These are phyloP conservation scores for Aspergillus novoparasiticus DNA, from an alignment of 2,329 filamentous ascomycete species.

Conservation along the genomic window DNA sequence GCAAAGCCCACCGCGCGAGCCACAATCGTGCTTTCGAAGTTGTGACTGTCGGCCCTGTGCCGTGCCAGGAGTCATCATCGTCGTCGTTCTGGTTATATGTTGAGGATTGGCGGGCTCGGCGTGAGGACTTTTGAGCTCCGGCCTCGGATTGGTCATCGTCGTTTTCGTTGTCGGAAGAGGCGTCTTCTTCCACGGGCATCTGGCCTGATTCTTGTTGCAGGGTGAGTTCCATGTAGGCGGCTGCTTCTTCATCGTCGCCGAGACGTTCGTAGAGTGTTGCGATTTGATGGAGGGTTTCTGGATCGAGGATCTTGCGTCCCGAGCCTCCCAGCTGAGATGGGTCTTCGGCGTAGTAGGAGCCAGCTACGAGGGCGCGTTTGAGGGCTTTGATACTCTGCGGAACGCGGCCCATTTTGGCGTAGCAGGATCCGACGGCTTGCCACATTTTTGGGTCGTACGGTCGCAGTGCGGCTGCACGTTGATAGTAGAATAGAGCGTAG, in stretches of 20 bases:
- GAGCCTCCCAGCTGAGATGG: slow-evolving; percentile 23
- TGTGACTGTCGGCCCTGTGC: slow-evolving; percentile 84
- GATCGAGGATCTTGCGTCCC: slow-evolving; percentile 70
- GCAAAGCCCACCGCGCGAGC: slow-evolving; percentile 82
- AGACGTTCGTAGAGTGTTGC: slow-evolving; percentile 84
- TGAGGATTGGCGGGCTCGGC: slow-evolving; percentile 28
- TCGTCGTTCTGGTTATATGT: slow-evolving; percentile 39
- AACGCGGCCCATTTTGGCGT: slow-evolving; percentile 83
- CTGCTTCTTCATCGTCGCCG: slow-evolving; percentile 75
- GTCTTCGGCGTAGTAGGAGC: slow-evolving; percentile 71
- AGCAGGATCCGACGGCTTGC: slow-evolving; percentile 91
- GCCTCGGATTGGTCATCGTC: slow-evolving; percentile 34
- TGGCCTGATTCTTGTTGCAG: slow-evolving; percentile 86
- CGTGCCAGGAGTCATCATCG: slow-evolving; percentile 45
- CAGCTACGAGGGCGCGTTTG: slow-evolving; percentile 86
- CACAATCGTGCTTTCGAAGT: slow-evolving; percentile 93
- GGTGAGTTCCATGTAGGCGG: slow-evolving; percentile 93
- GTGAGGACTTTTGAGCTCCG: slow-evolving; percentile 36
- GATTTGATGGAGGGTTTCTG: slow-evolving; percentile 87
- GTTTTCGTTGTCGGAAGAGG: slow-evolving; percentile 36
- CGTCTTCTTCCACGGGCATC: slow-evolving; percentile 39
- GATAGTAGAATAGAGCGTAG: slow-evolving; percentile 97
- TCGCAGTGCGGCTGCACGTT: slow-evolving; percentile 87
- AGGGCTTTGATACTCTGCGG: slow-evolving; percentile 93
- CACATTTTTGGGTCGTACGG: slow-evolving; percentile 99